Evolutionary conservation across 1,284 basidiomycete species (phyloP).

Genomic region (Veloboletus limbatus): DNA sequence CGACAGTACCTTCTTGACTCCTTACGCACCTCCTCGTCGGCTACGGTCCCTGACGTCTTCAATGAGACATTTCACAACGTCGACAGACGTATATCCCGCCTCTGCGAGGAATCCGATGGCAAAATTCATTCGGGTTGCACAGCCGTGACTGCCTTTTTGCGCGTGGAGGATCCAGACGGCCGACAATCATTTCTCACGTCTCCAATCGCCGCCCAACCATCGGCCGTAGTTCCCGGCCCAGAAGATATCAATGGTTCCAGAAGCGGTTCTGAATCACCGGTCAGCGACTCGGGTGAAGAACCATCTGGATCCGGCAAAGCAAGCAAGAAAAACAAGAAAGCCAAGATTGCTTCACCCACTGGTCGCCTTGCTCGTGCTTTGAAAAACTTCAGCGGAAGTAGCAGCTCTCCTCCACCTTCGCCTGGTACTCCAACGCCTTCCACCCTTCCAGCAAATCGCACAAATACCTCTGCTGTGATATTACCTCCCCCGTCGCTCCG

Average conservation of each 20-base stretch:
- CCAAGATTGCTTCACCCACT: slow-evolving; percentile 42
- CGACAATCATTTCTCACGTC: slow-evolving; percentile 59
- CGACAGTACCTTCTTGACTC: slow-evolving; percentile 54
- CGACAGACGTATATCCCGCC: slow-evolving; percentile 76
- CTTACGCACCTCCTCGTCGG: slow-evolving; percentile 47
- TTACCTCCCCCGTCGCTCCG: slow-evolving; percentile 52
- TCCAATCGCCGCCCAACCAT: slow-evolving; percentile 18
- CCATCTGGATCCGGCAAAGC: slow-evolving; percentile 36
- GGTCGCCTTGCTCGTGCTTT: slow-evolving; percentile 58
- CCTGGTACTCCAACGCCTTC: slow-evolving; percentile 23
- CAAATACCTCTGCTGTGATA: slow-evolving; percentile 32
- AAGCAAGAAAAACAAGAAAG: slow-evolving; percentile 36
- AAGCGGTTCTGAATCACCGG: slow-evolving; percentile 29
- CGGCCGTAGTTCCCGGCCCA: slow-evolving; percentile 31
- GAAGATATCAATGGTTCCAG: slow-evolving; percentile 21
- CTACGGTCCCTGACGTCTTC: slow-evolving; percentile 82
- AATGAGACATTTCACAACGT: slow-evolving; percentile 94
- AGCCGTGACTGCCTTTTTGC: slow-evolving; percentile 94
- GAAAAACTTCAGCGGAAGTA: slow-evolving; percentile 48
- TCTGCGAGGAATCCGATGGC: slow-evolving; percentile 81
- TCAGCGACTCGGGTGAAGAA: slow-evolving; percentile 34
- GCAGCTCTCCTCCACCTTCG: slow-evolving; percentile 40
- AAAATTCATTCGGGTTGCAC: slow-evolving; percentile 97
- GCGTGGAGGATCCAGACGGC: slow-evolving; percentile 82
- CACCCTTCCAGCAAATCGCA: slow-evolving; percentile 12